These are phyloP conservation scores for Capronia coronata DNA, from an alignment of 2,329 filamentous ascomycete genomes.

Conservation along the genomic window DNA sequence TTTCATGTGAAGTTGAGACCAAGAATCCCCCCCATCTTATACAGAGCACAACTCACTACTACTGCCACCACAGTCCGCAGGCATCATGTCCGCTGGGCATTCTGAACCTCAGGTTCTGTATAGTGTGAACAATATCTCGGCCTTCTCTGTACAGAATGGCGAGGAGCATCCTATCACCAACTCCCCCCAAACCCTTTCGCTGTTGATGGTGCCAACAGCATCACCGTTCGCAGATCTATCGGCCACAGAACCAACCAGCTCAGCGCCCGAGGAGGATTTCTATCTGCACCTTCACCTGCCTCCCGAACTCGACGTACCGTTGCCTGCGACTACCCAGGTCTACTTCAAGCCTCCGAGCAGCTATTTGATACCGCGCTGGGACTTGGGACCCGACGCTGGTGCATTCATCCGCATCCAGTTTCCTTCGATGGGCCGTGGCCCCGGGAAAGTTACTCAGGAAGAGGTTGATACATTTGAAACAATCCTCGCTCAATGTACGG, in stretches of 20 bases:
- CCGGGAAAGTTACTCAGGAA: constrained; percentile 66
- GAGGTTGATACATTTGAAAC: constrained; percentile 96
- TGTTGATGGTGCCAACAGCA: constrained; percentile 91
- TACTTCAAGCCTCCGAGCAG: constrained; percentile 90
- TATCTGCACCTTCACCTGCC: constrained; percentile 93
- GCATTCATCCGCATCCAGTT: constrained; percentile 94
- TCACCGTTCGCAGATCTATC: constrained; percentile 57
- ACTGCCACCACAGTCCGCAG: background rate
- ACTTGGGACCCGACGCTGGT: constrained; percentile 77
- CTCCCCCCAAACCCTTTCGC: constrained; percentile 79
- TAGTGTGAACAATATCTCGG: constrained; percentile 70
- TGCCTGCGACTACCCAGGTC: constrained; percentile 93
- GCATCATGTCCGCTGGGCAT: constrained; percentile 40
- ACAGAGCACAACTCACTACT: background rate
- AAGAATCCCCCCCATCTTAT: background rate
- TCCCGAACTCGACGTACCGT: constrained; percentile 84
- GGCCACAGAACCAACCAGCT: constrained; percentile 52
- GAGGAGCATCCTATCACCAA: constrained; percentile 75
- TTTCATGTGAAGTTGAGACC: background rate
- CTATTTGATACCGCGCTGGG: constrained; percentile 94
- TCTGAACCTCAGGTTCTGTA: constrained; percentile 53
- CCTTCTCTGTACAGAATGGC: constrained; percentile 86
- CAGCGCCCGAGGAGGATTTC: constrained; percentile 73
- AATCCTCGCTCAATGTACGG: constrained; percentile 94
- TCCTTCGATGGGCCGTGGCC: constrained; percentile 62